Evolutionary conservation across 2,329 filamentous ascomycete species (phyloP).

Genomic region (Colletotrichum sp.): DNA sequence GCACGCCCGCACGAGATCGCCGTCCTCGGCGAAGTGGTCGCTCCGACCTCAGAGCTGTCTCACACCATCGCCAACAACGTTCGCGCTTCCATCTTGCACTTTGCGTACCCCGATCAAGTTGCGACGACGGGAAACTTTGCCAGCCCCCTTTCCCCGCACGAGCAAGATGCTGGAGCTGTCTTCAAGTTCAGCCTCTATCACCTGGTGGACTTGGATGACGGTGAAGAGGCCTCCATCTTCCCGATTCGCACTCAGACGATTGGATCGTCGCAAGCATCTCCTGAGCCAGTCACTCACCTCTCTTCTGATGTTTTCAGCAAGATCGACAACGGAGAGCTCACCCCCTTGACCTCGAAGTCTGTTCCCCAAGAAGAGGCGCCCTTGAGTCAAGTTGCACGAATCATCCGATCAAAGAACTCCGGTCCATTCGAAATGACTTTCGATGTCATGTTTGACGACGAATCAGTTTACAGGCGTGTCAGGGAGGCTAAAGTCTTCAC

Average conservation of each 20-base stretch:
- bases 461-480: conserved; percentile 37
- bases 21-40: conserved; percentile 51
- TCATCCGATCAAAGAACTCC: conserved; percentile 55
- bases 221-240: conserved; percentile 26
- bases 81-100: conserved; percentile 42
- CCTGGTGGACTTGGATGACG: conserved; percentile 44
- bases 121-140: conserved; percentile 58
- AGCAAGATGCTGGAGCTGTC: conserved; percentile 36
- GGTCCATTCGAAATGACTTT: conserved; percentile 58
- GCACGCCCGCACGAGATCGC: conserved; percentile 44
- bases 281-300: neutral
- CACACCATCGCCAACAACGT: conserved; percentile 36
- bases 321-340: neutral
- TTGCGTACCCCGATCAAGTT: conserved; percentile 52
- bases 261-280: neutral
- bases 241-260: neutral
- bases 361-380: neutral
- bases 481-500: conserved; percentile 40
- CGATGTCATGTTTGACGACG: conserved; percentile 52
- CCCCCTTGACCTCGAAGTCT: neutral
- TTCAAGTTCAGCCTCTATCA: conserved; percentile 56
- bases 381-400: conserved; percentile 39
- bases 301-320: neutral
- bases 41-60: conserved; percentile 48
- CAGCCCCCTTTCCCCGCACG: neutral